Evolutionary conservation across 345 rosid species (phyloP).

Genomic region (Dipteronia dyeriana): DNA sequence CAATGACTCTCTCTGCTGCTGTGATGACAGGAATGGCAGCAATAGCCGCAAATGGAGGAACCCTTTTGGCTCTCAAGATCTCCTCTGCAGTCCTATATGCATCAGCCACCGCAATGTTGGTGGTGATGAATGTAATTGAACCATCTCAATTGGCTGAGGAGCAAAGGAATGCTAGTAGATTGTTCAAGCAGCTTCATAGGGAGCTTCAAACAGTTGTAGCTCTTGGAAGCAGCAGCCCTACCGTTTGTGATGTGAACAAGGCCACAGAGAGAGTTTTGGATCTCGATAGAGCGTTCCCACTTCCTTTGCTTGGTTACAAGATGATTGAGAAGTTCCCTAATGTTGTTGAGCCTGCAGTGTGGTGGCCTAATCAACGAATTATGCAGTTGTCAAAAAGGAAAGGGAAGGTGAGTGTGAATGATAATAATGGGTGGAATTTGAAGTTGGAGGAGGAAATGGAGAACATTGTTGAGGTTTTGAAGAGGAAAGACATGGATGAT

Average conservation of each 20-base stretch:
- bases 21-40: constrained; percentile 46
- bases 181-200: constrained; percentile 48
- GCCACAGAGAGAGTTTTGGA: constrained; percentile 49
- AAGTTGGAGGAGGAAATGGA: constrained; percentile 48
- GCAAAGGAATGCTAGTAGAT: constrained; percentile 52
- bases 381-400: too few relatives aligned
- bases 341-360: constrained; percentile 44
- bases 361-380: constrained; percentile 41
- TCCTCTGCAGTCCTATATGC: constrained; percentile 43
- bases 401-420: neutral
- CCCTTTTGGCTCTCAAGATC: constrained; percentile 31
- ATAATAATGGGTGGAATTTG: constrained; percentile 44
- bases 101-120: constrained; percentile 44
- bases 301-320: constrained; percentile 42
- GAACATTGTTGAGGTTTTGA: constrained; percentile 30
- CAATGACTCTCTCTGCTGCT: constrained; percentile 50
- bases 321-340: constrained; percentile 58
- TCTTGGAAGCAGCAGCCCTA: constrained; percentile 24
- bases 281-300: constrained; percentile 57
- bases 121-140: constrained; percentile 47
- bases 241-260: constrained; percentile 36
- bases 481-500: constrained; percentile 45
- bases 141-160: constrained; percentile 70
- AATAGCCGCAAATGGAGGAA: constrained; percentile 11
- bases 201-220: constrained; percentile 35